A percentile compares a stretch with the other conserved stretches of the same genome.
These are phyloP conservation scores for Cicer judaicum DNA, from an alignment of 306 rosid species.

Conservation along the genomic window DNA sequence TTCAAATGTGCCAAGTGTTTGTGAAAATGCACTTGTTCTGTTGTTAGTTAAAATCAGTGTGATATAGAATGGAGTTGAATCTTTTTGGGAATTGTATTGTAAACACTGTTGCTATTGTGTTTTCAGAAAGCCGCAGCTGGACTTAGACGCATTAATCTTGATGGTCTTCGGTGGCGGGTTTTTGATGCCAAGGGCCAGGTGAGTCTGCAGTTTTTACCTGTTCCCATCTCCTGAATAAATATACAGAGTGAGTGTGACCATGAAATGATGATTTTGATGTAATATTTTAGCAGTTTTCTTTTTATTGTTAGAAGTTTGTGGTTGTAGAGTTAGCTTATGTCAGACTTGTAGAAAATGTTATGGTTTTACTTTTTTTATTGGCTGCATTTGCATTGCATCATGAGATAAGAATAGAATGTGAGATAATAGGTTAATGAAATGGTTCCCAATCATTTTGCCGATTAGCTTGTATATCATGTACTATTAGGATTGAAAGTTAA, in stretches of 20 bases:
- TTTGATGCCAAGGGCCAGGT: slow-evolving; percentile 97
- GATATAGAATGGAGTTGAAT: not conserved
- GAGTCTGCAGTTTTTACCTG: slow-evolving; percentile 22
- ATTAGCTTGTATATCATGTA: slow-evolving; percentile 16
- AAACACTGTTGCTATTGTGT: not conserved
- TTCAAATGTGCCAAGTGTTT: slow-evolving; percentile 38
- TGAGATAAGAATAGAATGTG: not conserved
- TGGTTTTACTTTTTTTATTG: slow-evolving; percentile 24
- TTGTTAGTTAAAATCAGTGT: not conserved
- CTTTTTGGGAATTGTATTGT: not conserved
- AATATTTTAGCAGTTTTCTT: not conserved
- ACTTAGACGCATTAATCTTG: slow-evolving; percentile 80
- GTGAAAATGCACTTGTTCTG: slow-evolving; percentile 21
- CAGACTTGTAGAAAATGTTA: not conserved
- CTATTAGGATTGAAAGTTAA: slow-evolving; percentile 2
- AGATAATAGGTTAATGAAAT: slow-evolving; percentile 17
- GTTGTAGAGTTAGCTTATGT: slow-evolving; percentile 2
- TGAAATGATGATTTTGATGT: not conserved
- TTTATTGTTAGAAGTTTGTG: not conserved
- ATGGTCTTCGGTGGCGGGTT: slow-evolving; percentile 89
- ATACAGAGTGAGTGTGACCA: not conserved
- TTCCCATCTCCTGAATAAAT: not conserved
- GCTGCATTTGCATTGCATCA: slow-evolving; percentile 13
- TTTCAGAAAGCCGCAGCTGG: slow-evolving; percentile 93
- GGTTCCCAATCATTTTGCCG: slow-evolving; percentile 18